Base-by-base conservation (phyloP, 2,329 filamentous ascomycete species). In the Penicillium sp. region DNA sequence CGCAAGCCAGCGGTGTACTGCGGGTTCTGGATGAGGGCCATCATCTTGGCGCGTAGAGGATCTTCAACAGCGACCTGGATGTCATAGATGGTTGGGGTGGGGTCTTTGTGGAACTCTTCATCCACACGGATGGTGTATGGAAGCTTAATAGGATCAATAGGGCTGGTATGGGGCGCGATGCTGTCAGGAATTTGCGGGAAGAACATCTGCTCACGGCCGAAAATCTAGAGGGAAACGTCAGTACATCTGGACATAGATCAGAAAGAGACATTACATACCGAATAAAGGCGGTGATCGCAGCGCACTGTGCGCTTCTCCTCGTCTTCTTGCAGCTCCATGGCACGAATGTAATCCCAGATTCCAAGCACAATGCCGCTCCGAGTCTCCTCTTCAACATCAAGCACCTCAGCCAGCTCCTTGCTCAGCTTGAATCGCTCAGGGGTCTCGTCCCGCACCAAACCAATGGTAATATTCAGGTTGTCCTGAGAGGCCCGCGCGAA, bases 51-150 rank as follows among this genome's bases (percentile, higher is more conserved):
- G 49, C 87, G 86, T 48, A 95, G 81, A 1, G 92, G 90, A 69
- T 96, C 91, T 64, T 95, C 90, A 15, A 96, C 83, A 1, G 86
- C 82, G 44, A 99, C 89, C 65, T 87, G 87, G 46, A 99, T 82
- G 73, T 97, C 93, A 77, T 97, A 97, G 65, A 97, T 81, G 6
- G 92, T 97, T 1, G 90, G 87, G 49, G 85, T 80, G 4, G 90
- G 88, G 53, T 86, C 77, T 63, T 85, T 86, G 69, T 93, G 88
- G 68, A 92, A 93, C 8, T 87, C 85, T 67, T 90, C 82, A 72
- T 99, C 94, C 40, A 97, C 89, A 56, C 93, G 90, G 70, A 99
- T 94, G 8, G 92, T 99, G 78, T 97, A 99, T 22, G 86, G 82
- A 31, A 99, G 83, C 67, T 89, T 87, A 68, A 97, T 83, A 0